Base-by-base conservation (phyloP, 768 basidiomycete species). In the Stropharia rugosoannulata region DNA sequence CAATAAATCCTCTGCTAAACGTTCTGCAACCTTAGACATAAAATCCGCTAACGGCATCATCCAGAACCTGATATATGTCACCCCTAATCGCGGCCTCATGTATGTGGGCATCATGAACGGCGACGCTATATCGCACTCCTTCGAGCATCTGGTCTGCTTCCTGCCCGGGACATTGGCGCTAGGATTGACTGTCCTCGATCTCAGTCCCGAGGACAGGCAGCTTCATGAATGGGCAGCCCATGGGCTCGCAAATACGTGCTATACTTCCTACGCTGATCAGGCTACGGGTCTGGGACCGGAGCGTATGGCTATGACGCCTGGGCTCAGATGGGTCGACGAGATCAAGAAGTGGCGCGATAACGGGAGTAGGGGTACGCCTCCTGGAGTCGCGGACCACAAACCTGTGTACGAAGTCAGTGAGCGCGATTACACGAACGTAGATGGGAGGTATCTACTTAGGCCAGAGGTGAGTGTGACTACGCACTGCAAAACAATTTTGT, bases 71-170 rank as follows among this genome's bases (percentile, higher is more conserved):
- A 68, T 88, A 37, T 85, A 78, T 61, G 59, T 86, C 29, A 81
- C 84, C 0, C 79, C 82, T 0, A 78, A 64, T 3, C 83, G 87
- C 9, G 69, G 78, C 3, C 73, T 89, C 8, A 78, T 89, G 60
- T 89, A 87, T 64, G 79, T 85, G 5, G 83, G 83, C n/a, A 84
- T 86, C 64, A 67, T 71, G 15, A 59, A 55, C 29, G 53, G 59
- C 35, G 73, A 65, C n/a, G 47, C 16, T 4, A 71, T 80, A 18
- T 65, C 71, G 1, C 77, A 80, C 59, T 71, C 67, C 25, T 75
- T 86, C 52, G 86, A 89, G 64, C 87, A 89, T 62, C 77, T 88
- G 22, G 81, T 85, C 1, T 89, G 86, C 66, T 88, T 86, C 75
- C 78, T 87, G 38, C 83, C 86, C 0, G 86, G 86, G 0, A 69